Evolutionary conservation across 108 stramenopile species (phyloP), one percentile per base, ranked within the genome.

Genomic region (Epipyxis sp.): DNA sequence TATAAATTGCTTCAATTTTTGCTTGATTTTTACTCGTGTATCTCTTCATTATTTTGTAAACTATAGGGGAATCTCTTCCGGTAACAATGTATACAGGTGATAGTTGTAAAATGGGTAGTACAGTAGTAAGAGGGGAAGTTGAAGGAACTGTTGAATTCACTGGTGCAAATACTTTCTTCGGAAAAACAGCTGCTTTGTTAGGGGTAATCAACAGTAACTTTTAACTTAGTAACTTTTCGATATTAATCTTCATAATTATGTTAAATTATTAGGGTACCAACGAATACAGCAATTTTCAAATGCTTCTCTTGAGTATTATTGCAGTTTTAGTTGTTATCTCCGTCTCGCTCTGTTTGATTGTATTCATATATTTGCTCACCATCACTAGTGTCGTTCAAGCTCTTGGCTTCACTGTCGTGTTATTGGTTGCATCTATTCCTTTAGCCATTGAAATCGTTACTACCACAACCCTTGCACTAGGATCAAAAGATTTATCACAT

Each of bases 51-150:
- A n/a, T n/a, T n/a, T n/a, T n/a, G n/a, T n/a, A n/a, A n/a, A n/a
- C n/a, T n/a, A n/a, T n/a, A n/a, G n/a, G n/a, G n/a, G 92, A 93
- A 80, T 90, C 92, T 0, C 83, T 91, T 35, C 89, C 92, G n/a
- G 89, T 90, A 32, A 90, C 90, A 16, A 88, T 88, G 69, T 83
- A 87, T 82, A 81, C 86, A 62, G 87, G 84, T 13, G 89, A 87
- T 71, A 78, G 81, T 6, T 69, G 68, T 39, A 87, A 88, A 76
- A 90, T 89, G 88, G 91, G 91, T 37, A 87, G 90, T 29, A 90
- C 89, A 3, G 89, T 90, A 30, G 85, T 84, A 1, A 79, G 89
- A 57, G 91, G 91, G 1, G 91, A 90, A 46, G n/a, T n/a, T n/a
- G n/a, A n/a, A n/a, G n/a, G n/a, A n/a, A n/a, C n/a, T n/a, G n/a